Evolutionary conservation across 352 stramenopile species (phyloP).

Genomic region (Globisporangium echinulatum): DNA sequence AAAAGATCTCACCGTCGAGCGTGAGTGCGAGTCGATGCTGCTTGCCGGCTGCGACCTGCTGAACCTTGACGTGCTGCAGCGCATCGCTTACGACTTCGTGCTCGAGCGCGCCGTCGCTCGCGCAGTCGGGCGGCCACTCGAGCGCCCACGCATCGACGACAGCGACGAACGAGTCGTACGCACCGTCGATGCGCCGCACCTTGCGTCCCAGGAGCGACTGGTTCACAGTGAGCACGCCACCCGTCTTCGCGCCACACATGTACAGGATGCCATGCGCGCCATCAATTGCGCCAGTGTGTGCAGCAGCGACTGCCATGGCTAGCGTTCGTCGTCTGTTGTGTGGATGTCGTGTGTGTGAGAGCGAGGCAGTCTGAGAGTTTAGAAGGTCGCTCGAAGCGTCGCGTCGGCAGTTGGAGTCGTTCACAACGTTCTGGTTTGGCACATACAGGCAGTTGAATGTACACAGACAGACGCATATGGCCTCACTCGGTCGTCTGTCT

Average conservation of each 20-base stretch:
- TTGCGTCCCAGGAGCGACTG: conserved; percentile 38
- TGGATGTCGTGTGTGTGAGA: background rate
- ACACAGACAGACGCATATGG: background rate
- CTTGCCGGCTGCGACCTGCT: conserved; percentile 44
- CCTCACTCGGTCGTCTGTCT: background rate
- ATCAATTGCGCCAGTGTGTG: conserved; percentile 12
- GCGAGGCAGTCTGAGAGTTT: background rate
- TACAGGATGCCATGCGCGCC: conserved; percentile 46
- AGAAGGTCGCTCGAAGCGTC: background rate
- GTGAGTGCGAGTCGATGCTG: conserved; percentile 51
- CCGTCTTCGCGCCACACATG: conserved; percentile 30
- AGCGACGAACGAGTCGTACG: conserved; percentile 38
- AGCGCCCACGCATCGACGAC: conserved; percentile 52
- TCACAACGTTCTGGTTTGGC: too few species aligned
- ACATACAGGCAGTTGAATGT: background rate
- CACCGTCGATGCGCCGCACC: conserved; percentile 43
- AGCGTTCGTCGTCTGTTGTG: background rate
- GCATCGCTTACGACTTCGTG: conserved; percentile 24
- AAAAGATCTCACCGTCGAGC: conserved; percentile 58
- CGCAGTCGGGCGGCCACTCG: conserved; percentile 23
- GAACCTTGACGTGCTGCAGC: conserved; percentile 42
- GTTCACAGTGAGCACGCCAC: conserved; percentile 17
- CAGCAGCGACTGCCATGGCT: conserved; percentile 1
- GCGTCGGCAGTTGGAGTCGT: background rate
- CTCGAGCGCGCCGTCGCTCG: conserved; percentile 18